Evolutionary conservation across 2,329 filamentous ascomycete genomes (phyloP).

Genomic region (Sordariomycetes sp.): DNA sequence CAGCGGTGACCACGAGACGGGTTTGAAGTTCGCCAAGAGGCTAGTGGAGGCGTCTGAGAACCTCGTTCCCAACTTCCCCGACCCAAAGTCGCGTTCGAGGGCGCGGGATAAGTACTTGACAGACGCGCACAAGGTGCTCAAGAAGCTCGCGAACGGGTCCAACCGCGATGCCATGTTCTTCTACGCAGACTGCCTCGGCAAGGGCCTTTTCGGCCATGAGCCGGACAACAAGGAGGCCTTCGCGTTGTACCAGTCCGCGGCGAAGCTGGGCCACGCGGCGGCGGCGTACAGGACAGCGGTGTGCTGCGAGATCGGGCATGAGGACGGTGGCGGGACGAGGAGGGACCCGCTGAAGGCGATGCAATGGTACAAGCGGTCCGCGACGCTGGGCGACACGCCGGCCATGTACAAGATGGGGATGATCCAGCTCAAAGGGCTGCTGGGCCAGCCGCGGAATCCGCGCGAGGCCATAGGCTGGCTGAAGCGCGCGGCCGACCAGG

Average conservation of each 20-base stretch:
- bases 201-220: conserved; percentile 65
- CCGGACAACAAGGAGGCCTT: conserved; percentile 88
- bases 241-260: conserved; percentile 81
- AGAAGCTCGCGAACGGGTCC: conserved; percentile 64
- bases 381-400: conserved; percentile 76
- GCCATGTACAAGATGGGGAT: conserved; percentile 99
- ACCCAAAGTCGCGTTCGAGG: conserved; percentile 61
- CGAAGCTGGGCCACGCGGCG: conserved; percentile 74
- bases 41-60: conserved; percentile 74
- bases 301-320: conserved; percentile 90
- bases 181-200: conserved; percentile 77
- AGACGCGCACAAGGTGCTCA: conserved; percentile 82
- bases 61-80: conserved; percentile 49
- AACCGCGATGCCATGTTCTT: conserved; percentile 88
- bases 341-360: conserved; percentile 88
- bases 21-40: conserved; percentile 66
- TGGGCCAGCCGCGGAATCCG: conserved; percentile 75
- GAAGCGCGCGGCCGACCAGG: conserved; percentile 79
- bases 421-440: conserved; percentile 82
- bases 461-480: conserved; percentile 85
- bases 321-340: conserved; percentile 85
- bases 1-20: conserved; percentile 56
- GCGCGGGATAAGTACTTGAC: conserved; percentile 70
- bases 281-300: conserved; percentile 92
- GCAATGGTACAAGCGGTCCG: conserved; percentile 94